Percentiles rank a stretch among this genome's conserved stretches.
Evolutionary conservation across 2,329 filamentous ascomycete species (phyloP).

Genomic region (Nemania abortiva): DNA sequence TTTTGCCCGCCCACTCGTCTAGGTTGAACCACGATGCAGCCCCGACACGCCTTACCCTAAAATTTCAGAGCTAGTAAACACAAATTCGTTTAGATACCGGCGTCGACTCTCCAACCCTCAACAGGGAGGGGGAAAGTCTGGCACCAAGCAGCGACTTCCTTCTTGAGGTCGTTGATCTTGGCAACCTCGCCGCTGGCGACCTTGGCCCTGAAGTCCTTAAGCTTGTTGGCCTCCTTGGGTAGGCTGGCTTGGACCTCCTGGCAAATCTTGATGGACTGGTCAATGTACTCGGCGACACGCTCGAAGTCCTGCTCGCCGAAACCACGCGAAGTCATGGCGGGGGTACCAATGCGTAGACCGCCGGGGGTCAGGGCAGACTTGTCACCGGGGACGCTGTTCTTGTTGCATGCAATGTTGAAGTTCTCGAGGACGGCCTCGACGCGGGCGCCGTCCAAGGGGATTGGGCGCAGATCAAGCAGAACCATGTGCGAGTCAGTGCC

Average conservation of each 20-base stretch:
- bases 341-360: constrained; percentile 95
- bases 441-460: constrained; percentile 89
- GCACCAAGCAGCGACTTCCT: constrained; percentile 91
- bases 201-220: constrained; percentile 99
- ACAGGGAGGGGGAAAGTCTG: constrained; percentile 92
- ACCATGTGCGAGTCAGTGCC: constrained; percentile 99
- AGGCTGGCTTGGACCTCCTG: constrained; percentile 86
- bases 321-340: constrained; percentile 96
- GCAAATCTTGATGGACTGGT: constrained; percentile 87
- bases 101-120: constrained; percentile 75
- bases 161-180: constrained; percentile 86
- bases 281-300: constrained; percentile 89
- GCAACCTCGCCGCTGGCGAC: constrained; percentile 81
- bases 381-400: constrained; percentile 98
- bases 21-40: constrained; percentile 50
- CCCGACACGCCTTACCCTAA: constrained; percentile 34
- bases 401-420: constrained; percentile 99
- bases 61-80: constrained; percentile 21
- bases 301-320: constrained; percentile 94
- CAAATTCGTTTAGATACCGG: constrained; percentile 62
- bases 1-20: constrained; percentile 42
- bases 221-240: constrained; percentile 98
- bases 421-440: constrained; percentile 96
- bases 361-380: constrained; percentile 95
- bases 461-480: constrained; percentile 89